These are phyloP conservation scores for Apiotrichum porosum DNA, from an alignment of 1,284 basidiomycete genomes.

Conservation along the genomic window DNA sequence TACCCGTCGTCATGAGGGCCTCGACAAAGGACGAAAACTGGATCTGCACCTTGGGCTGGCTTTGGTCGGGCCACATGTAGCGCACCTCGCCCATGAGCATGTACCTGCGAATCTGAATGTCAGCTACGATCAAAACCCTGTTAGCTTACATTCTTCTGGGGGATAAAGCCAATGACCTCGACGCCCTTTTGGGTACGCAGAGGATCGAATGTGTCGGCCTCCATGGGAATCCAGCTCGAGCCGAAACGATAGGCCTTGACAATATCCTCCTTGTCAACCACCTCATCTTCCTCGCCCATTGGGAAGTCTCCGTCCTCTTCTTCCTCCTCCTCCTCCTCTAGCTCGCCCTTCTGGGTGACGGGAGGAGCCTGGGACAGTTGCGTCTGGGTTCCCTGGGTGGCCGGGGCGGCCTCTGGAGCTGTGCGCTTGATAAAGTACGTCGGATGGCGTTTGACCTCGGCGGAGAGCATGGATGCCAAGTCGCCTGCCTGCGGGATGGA, in stretches of 20 bases:
- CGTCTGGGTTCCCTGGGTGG: background rate
- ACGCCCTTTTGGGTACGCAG: conserved; percentile 73
- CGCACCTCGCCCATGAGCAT: conserved; percentile 78
- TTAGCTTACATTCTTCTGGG: conserved; percentile 56
- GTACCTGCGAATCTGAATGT: conserved; percentile 66
- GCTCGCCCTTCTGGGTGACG: conserved; percentile 23
- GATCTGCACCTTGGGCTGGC: conserved; percentile 67
- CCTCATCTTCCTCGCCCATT: conserved; percentile 29
- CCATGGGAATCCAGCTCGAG: conserved; percentile 76
- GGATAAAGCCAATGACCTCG: conserved; percentile 82
- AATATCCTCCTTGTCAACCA: conserved; percentile 45
- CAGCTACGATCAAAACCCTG: background rate
- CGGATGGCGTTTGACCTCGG: conserved; percentile 41
- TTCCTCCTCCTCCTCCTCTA: conserved; percentile 22
- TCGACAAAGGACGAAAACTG: conserved; percentile 78
- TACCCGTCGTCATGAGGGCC: conserved; percentile 65
- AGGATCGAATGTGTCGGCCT: conserved; percentile 68
- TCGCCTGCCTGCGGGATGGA: conserved; percentile 10
- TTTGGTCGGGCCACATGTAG: conserved; percentile 76
- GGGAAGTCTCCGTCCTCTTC: conserved; percentile 3
- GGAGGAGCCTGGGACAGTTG: background rate
- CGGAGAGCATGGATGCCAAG: conserved; percentile 42
- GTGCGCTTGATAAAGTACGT: conserved; percentile 37
- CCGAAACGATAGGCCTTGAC: conserved; percentile 85
- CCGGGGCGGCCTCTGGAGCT: background rate